Conservation (phyloP, 441 rosid species). For the Capsella rubella region DNA sequence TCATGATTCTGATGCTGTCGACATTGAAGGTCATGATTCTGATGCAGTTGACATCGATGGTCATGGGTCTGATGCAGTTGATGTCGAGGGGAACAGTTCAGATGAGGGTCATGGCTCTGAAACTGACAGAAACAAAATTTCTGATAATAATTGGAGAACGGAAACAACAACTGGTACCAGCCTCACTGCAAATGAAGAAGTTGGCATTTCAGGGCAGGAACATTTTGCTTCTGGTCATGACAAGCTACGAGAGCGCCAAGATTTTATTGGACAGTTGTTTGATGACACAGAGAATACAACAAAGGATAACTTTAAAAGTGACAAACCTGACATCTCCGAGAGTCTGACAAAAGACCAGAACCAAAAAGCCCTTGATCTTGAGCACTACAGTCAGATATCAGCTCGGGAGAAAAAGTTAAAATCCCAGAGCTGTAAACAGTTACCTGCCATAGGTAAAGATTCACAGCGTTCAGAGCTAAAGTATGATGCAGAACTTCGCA, state of each 20-base stretch:
- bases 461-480: slow-evolving; percentile 51
- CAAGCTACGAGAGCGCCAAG: slow-evolving; percentile 62
- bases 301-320: slow-evolving; percentile 56
- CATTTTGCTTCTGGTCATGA: slow-evolving; percentile 51
- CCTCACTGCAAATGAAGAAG: slow-evolving; percentile 48
- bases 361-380: slow-evolving; percentile 55
- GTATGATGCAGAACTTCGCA: slow-evolving; percentile 47
- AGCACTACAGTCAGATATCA: slow-evolving; percentile 55
- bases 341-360: slow-evolving; percentile 56
- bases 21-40: slow-evolving; percentile 56
- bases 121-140: slow-evolving; percentile 23
- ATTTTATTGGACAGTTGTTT: slow-evolving; percentile 80
- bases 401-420: slow-evolving; percentile 60
- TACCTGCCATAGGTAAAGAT: slow-evolving; percentile 56
- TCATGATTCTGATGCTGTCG: slow-evolving; percentile 57
- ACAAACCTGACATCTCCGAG: slow-evolving; percentile 59
- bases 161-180: slow-evolving; percentile 44
- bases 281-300: slow-evolving; percentile 67
- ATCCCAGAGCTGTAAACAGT: slow-evolving; percentile 57
- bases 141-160: slow-evolving; percentile 34
- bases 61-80: slow-evolving; percentile 57
- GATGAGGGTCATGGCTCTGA: slow-evolving; percentile 64
- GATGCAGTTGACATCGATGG: slow-evolving; percentile 50
- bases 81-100: slow-evolving; percentile 64
- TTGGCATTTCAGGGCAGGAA: slow-evolving; percentile 51